Base-by-base conservation (phyloP, 192 early-diverging fungal genomes). In the Coemansia sp. region DNA sequence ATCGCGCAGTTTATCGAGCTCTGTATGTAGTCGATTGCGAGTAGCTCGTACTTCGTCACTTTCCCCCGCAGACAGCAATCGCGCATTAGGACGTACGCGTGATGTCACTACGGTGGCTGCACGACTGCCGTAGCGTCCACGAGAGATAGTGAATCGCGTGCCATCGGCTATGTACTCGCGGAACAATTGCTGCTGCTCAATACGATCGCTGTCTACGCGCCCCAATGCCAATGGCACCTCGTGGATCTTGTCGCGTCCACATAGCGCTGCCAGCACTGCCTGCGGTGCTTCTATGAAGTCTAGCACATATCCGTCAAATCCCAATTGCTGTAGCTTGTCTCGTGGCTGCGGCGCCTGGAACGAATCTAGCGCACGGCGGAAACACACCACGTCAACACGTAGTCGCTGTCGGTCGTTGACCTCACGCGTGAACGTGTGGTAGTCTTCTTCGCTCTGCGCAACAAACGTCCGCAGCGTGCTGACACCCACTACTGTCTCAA, bases 261-360 rank as follows among this genome's bases (percentile, higher is more conserved):
- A 93, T 22, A 95, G 60, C 10, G 86, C 84, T 0, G 78, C 80
- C 28, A 92, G 57, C 4, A 96, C 73, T 4, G 84, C 67, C 0
- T 76, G 73, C 7, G 90, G 90, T 0, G 87, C 93, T 14, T 92
- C 89, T 4, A 98, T 44, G 38, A 88, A 82, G 71, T 96, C 89
- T 28, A 90, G 72, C 14, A 89, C 58, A 58, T 87, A 92, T 27
- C 89, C 83, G 32, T 92, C 90, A 60, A 98, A 90, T 2, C 92
- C 92, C 28, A 86, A 69, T 3, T 53, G 25, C 8, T 56, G 51
- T 7, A 96, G 62, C 28, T 57, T 41, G 26, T 68, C 61, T 14
- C 56, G 38, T 7, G 75, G 30, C 4, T 76, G 51, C 7, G 81
- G 85, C 9, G 69, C 47, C 1, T 16, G 54, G 49, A 78, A 78